Evolutionary conservation across 176 grass and related monocot species (phyloP).

Genomic region (Cocos nucifera): DNA sequence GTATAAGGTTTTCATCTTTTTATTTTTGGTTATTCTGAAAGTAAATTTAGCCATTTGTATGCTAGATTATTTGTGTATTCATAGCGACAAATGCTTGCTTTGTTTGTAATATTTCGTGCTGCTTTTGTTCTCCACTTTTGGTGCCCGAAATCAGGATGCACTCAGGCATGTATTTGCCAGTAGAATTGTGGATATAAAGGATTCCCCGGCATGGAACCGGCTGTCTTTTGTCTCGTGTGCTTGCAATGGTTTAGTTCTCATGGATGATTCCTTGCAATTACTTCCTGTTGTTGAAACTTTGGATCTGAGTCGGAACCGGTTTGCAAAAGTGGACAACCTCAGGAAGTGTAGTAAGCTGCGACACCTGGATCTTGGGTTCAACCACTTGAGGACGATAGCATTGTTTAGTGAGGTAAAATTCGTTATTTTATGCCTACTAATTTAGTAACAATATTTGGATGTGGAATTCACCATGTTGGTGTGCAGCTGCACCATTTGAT

Average conservation of each 20-base stretch:
- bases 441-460: no score
- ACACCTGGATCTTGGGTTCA: slow-evolving; percentile 85
- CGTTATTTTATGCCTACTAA: no score
- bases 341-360: slow-evolving; percentile 63
- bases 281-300: slow-evolving; percentile 70
- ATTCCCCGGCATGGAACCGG: slow-evolving; percentile 70
- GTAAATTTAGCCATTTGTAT: no score
- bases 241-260: slow-evolving; percentile 75
- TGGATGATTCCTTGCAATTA: slow-evolving; percentile 93
- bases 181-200: slow-evolving; percentile 88
- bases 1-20: no score
- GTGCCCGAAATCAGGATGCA: slow-evolving; percentile 48
- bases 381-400: slow-evolving; percentile 66
- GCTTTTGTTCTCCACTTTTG: no score
- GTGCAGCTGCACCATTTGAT: no score
- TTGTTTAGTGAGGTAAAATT: slow-evolving; percentile 53
- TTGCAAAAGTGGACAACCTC: slow-evolving; percentile 88
- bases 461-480: no score
- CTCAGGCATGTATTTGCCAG: slow-evolving; percentile 88
- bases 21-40: no score
- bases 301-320: slow-evolving; percentile 77
- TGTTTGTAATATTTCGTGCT: no score
- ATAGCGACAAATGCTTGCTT: no score
- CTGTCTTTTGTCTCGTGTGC: slow-evolving; percentile 81
- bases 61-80: no score